Base-by-base conservation (phyloP, 1,284 basidiomycete species). In the Trichosporon sp. region DNA sequence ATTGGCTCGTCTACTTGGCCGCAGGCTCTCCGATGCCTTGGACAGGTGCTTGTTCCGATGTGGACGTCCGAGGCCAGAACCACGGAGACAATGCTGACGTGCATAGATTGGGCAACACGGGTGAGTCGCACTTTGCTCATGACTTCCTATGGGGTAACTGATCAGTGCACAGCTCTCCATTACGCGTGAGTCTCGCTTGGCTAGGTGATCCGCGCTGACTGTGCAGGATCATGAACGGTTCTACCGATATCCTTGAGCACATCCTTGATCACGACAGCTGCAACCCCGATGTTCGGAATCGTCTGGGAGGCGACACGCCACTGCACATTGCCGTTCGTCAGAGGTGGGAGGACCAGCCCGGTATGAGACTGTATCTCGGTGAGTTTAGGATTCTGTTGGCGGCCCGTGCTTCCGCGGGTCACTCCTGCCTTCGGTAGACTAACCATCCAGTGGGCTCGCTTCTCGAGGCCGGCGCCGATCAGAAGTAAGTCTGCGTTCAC, bases 261-360 rank as follows among this genome's bases (percentile, higher is more conserved):
- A 86, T 92, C 65, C 84, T 92, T 32, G 85, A 85, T 8, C 83
- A 87, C 71, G 89, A 91, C 9, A 84, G 83, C 11, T 93, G 91
- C 78, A 91, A 95, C 73, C 91, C 94, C 60, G 92, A 95, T 75
- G 85, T 87, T 19, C 83, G 87, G 71, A 94, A 94, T 77, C 83
- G 85, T 21, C 78, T 90, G 32, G 86, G 89, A 40, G 85, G 85
- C 9, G 87, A 88, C 36, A 95, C 92, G 0, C 92, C 92, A 1
- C 82, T 95, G 10, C 92, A 95, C 76, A 84, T 92, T 19, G 92
- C 91, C 1, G 83, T 90, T 16, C 78, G 81, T 64, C 80, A 82
- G 69, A 78, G 89, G 62, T 83, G 87, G 67, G 84, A 91, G 64
- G 81, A 82, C 6, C 87, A 88, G 44, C 79, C 86, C 8, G 83